Conservation (phyloP, 129 eudicot genomes). For the Oenanthe sinensis region DNA sequence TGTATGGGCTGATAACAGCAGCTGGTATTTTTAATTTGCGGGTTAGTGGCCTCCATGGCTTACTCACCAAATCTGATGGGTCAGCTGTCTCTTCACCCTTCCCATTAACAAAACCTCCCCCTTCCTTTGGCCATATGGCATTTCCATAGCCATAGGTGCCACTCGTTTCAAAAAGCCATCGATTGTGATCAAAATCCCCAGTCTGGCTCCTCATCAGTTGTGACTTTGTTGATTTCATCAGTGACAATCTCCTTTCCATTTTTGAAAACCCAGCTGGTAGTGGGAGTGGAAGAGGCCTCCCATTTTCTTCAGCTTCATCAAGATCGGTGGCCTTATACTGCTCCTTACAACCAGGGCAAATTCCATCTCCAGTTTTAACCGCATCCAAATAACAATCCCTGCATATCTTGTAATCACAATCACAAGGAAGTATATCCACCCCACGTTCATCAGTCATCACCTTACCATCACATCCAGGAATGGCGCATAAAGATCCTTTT, state of each 20-base stretch:
- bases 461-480: conserved; percentile 54
- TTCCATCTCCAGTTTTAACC: conserved; percentile 42
- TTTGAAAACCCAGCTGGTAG: conserved; percentile 30
- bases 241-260: conserved; percentile 42
- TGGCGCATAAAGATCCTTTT: conserved; percentile 47
- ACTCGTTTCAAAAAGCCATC: conserved; percentile 60
- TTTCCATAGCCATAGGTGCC: conserved; percentile 84
- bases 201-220: conserved; percentile 47
- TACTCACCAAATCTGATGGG: conserved; percentile 45
- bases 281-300: conserved; percentile 30
- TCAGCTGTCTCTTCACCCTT: conserved; percentile 23
- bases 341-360: conserved; percentile 68
- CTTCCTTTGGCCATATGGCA: conserved; percentile 72
- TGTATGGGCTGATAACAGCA: conserved; percentile 67
- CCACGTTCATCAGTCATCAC: conserved; percentile 66
- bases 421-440: conserved; percentile 53
- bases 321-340: conserved; percentile 41
- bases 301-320: conserved; percentile 25
- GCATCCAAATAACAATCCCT: conserved; percentile 60
- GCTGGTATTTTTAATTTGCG: conserved; percentile 66
- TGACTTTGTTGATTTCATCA: conserved; percentile 50
- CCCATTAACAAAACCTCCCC: conserved; percentile 30
- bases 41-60: conserved; percentile 82
- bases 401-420: conserved; percentile 61
- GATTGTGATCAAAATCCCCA: conserved; percentile 61